Conservation (phyloP, 371 early-diverging fungal species). For the Scutellospora calospora region DNA sequence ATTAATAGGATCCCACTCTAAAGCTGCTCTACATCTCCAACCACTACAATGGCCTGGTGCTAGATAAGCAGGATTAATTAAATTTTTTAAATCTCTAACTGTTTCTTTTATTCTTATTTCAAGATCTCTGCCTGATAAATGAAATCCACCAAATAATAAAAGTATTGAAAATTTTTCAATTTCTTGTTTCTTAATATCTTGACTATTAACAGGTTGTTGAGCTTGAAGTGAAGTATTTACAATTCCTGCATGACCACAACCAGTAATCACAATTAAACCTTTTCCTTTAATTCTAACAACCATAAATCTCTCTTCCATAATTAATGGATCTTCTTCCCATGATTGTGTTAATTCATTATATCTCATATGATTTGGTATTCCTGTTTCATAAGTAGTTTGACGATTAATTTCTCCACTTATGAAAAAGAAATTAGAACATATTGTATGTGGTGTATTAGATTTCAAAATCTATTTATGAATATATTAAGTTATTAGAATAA, state of each 20-base stretch:
- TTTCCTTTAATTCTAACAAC: background rate
- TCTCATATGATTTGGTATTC: background rate
- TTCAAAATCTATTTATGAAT: background rate
- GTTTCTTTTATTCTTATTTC: background rate
- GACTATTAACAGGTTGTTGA: background rate
- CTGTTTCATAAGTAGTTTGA: background rate
- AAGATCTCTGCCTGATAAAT: background rate
- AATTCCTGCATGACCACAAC: background rate
- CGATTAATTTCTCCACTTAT: background rate
- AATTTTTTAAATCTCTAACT: background rate
- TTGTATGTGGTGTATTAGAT: background rate
- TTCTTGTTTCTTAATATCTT: too few species aligned
- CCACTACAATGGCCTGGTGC: conserved; percentile 1
- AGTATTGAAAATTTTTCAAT: conserved; percentile 4
- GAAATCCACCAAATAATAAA: conserved; percentile 1
- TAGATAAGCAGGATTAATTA: background rate
- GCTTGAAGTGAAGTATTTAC: background rate
- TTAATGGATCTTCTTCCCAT: background rate
- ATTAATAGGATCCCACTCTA: too few species aligned
- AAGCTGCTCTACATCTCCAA: background rate
- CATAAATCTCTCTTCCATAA: background rate
- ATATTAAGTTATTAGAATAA: too few species aligned
- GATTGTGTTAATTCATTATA: background rate
- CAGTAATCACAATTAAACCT: background rate
- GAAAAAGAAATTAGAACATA: conserved; percentile 10